These are phyloP conservation scores for Trichophaea hybrida DNA, from an alignment of 2,329 filamentous ascomycete genomes.

Conservation along the genomic window DNA sequence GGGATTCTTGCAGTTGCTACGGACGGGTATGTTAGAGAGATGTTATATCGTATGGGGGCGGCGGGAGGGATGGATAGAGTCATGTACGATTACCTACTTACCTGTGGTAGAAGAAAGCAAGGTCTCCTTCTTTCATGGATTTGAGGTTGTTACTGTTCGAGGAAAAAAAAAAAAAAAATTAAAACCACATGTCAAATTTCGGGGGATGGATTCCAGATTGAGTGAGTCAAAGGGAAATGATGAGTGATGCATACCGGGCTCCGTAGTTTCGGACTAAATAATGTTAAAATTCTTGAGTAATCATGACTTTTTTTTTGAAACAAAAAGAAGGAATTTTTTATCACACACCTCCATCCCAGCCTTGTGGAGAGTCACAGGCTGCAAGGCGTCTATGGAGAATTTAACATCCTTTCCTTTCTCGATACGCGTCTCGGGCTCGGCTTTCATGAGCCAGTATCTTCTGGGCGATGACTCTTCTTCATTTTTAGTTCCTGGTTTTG, in stretches of 20 bases:
- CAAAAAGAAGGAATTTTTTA: conserved; percentile 29
- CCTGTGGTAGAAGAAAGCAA: conserved; percentile 91
- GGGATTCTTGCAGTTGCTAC: conserved; percentile 63
- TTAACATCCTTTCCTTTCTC: conserved; percentile 79
- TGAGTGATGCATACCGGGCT: conserved; percentile 4
- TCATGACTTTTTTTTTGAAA: conserved; percentile 6
- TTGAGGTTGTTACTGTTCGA: conserved; percentile 57
- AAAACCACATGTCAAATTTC: background rate
- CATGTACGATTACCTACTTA: conserved; percentile 6
- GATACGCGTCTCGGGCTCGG: conserved; percentile 71
- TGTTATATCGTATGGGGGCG: no score
- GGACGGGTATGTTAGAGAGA: no score
- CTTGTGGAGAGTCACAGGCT: conserved; percentile 58
- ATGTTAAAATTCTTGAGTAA: background rate
- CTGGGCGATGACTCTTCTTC: background rate
- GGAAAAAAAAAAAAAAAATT: conserved; percentile 9
- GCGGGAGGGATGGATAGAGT: no score
- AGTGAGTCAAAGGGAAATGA: background rate
- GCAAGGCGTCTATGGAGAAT: conserved; percentile 82
- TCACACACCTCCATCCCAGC: conserved; percentile 60
- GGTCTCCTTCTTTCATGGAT: conserved; percentile 78
- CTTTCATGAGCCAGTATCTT: conserved; percentile 67
- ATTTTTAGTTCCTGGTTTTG: background rate
- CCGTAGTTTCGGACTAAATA: conserved; percentile 24
- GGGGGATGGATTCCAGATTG: background rate